Evolutionary conservation across 495 filamentous ascomycete genomes (phyloP).

Genomic region (Hypomontagnella submonticulosa): DNA sequence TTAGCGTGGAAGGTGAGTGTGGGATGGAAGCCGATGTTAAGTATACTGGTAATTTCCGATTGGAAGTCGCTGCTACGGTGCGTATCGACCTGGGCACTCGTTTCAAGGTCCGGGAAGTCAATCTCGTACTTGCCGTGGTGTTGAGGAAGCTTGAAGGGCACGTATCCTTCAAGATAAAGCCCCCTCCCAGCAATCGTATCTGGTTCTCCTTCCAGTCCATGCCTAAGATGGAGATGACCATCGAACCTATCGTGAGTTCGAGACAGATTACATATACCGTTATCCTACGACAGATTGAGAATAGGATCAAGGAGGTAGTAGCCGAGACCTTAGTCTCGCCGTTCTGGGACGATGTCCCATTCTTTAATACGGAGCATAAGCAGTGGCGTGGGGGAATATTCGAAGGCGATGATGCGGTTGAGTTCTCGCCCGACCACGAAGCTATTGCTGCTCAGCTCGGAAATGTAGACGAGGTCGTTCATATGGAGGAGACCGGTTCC

Average conservation of each 20-base stretch:
- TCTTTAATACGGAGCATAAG: conserved; percentile 80
- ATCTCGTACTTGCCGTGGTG: conserved; percentile 86
- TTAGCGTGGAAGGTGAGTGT: conserved; percentile 91
- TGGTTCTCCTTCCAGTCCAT: conserved; percentile 94
- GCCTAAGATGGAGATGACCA: conserved; percentile 90
- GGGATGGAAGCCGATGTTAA: conserved; percentile 85
- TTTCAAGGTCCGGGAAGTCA: conserved; percentile 91
- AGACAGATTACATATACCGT: conserved; percentile 94
- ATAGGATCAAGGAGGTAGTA: conserved; percentile 89
- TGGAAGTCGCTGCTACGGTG: conserved; percentile 90
- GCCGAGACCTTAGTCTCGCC: conserved; percentile 93
- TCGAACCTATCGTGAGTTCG: conserved; percentile 94
- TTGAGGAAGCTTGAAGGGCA: conserved; percentile 89
- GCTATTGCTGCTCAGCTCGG: conserved; percentile 68
- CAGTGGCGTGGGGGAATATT: conserved; percentile 91
- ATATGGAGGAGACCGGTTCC: conserved; percentile 49
- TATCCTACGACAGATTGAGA: conserved; percentile 93
- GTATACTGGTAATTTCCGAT: conserved; percentile 87
- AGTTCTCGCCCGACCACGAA: conserved; percentile 53
- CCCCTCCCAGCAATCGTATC: conserved; percentile 91
- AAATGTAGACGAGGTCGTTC: conserved; percentile 60
- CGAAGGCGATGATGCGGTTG: conserved; percentile 64
- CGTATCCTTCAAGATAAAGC: conserved; percentile 85
- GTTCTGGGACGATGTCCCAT: conserved; percentile 95
- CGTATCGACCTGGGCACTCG: conserved; percentile 88